These are phyloP conservation scores for Yamadazyma spencermartinsiae DNA, from an alignment of 1,139 yeast species.

Conservation along the genomic window DNA sequence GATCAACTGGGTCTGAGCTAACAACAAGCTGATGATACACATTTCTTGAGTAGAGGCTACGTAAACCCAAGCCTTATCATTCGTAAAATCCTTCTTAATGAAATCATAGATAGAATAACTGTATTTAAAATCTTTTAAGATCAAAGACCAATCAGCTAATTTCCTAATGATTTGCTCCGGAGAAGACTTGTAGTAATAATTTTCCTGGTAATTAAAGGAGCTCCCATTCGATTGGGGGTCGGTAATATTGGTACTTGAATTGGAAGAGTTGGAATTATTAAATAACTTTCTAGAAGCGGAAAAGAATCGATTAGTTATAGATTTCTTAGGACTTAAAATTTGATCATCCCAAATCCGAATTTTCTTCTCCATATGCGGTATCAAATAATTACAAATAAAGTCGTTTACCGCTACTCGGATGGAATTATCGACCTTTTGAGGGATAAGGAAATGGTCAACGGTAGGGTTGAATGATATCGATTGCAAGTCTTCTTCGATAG, in stretches of 20 bases:
- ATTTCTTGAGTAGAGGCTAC: slow-evolving; percentile 87
- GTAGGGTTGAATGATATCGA: slow-evolving; percentile 24
- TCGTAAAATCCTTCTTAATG: slow-evolving; percentile 73
- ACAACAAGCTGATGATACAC: slow-evolving; percentile 71
- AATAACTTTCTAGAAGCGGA: slow-evolving; percentile 64
- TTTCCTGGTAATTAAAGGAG: slow-evolving; percentile 43
- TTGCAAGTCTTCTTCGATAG: slow-evolving; percentile 53
- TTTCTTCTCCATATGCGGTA: slow-evolving; percentile 80
- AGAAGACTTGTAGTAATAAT: slow-evolving; percentile 58
- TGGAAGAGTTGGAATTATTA: slow-evolving; percentile 21
- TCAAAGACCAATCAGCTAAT: slow-evolving; percentile 89
- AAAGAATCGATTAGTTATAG: slow-evolving; percentile 73
- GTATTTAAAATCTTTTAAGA: slow-evolving; percentile 82
- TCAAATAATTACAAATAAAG: slow-evolving; percentile 53
- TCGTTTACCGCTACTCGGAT: slow-evolving; percentile 51
- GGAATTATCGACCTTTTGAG: slow-evolving; percentile 38
- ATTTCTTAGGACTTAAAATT: slow-evolving; percentile 64
- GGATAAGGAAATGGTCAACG: slow-evolving; percentile 23
- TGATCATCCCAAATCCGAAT: slow-evolving; percentile 80
- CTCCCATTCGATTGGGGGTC: slow-evolving; percentile 9
- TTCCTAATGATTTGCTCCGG: slow-evolving; percentile 78
- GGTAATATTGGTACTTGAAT: slow-evolving; percentile 4
- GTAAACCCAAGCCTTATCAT: slow-evolving; percentile 81
- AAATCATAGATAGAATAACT: slow-evolving; percentile 85
- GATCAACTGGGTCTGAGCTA: slow-evolving; percentile 56